Conservation (phyloP, 1,284 basidiomycete species). For the Leccinum ambiguum region DNA sequence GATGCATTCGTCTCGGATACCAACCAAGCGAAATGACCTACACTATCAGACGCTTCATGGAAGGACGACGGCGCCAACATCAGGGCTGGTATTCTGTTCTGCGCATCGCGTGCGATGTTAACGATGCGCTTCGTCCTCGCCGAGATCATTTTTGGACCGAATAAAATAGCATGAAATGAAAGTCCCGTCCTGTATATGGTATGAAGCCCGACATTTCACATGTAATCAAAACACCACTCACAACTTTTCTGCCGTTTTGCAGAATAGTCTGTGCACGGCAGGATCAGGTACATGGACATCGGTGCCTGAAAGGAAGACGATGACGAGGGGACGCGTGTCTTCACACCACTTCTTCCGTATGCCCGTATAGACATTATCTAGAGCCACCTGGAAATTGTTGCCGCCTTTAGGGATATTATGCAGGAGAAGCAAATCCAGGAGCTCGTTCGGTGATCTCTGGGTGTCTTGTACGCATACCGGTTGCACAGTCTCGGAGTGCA, state of each 20-base stretch:
- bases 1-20: slow-evolving; percentile 41
- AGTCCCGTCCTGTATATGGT: not conserved
- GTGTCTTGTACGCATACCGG: slow-evolving; percentile 45
- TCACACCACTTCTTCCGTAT: slow-evolving; percentile 48
- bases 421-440: slow-evolving; percentile 42
- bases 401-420: slow-evolving; percentile 35
- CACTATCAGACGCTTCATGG: no score
- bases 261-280: slow-evolving; percentile 42
- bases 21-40: no score
- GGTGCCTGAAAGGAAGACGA: slow-evolving; percentile 52
- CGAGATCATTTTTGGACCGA: slow-evolving; percentile 3
- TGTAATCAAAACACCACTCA: slow-evolving; percentile 19
- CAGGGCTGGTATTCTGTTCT: no score
- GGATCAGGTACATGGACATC: slow-evolving; percentile 31
- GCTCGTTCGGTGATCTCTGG: slow-evolving; percentile 41
- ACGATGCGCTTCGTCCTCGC: slow-evolving; percentile 47
- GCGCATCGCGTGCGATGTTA: not conserved
- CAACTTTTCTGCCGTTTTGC: slow-evolving; percentile 43
- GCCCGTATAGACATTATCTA: slow-evolving; percentile 36
- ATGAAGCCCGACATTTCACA: not conserved
- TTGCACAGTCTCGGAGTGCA: slow-evolving; percentile 40
- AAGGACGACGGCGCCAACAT: no score
- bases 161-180: no score
- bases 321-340: slow-evolving; percentile 53
- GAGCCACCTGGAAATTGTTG: slow-evolving; percentile 46